A percentile compares a stretch with the other conserved stretches of the same genome.
phyloP scores from a whole-genome alignment of 768 basidiomycete species.

The Tubosaeta sp. region DNA sequence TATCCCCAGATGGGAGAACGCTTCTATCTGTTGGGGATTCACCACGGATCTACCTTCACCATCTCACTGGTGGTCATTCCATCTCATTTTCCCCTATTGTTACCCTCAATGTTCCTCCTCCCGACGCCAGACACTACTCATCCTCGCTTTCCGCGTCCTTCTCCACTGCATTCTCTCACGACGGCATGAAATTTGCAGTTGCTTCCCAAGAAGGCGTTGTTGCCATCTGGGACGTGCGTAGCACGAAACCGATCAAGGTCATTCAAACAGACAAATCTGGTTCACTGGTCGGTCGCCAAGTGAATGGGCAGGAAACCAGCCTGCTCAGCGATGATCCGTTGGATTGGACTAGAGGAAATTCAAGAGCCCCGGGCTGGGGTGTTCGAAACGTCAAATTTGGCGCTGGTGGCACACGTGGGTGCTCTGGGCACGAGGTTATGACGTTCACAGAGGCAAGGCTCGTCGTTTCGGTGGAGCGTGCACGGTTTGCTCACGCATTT shows the following conservation, averaged over 20 bases:
- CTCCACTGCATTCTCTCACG: constrained; percentile 71
- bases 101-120: constrained; percentile 63
- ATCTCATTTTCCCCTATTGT: constrained; percentile 63
- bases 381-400: constrained; percentile 85
- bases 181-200: constrained; percentile 77
- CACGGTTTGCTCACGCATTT: constrained; percentile 7
- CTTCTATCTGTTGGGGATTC: constrained; percentile 91
- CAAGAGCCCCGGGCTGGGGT: constrained; percentile 75
- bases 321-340: constrained; percentile 62
- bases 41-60: constrained; percentile 77
- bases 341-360: constrained; percentile 59
- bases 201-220: constrained; percentile 80
- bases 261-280: constrained; percentile 51
- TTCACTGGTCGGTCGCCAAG: constrained; percentile 23
- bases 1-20: constrained; percentile 84
- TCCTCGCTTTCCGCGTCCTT: constrained; percentile 65
- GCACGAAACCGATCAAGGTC: constrained; percentile 63
- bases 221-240: constrained; percentile 80
- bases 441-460: constrained; percentile 80
- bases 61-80: constrained; percentile 59
- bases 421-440: constrained; percentile 66
- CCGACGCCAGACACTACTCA: constrained; percentile 39
- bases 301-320: constrained; percentile 41
- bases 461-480: not conserved
- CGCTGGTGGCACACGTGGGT: constrained; percentile 46